Evolutionary conservation across 208 protist genomes (phyloP).

Genomic region (Sergeia podlipaevii): DNA sequence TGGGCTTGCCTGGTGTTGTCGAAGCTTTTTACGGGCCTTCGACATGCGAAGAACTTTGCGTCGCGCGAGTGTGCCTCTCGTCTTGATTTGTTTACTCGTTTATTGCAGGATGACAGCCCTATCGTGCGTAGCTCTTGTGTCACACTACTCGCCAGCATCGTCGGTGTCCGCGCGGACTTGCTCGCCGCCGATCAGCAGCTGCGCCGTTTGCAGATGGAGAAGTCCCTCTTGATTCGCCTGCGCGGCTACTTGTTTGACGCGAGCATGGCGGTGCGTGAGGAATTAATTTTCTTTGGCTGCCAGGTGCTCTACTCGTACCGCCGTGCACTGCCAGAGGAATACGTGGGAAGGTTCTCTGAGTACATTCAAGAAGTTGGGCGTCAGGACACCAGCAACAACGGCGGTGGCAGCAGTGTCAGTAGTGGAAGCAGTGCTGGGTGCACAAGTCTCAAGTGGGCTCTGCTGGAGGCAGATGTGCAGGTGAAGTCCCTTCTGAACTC

Average conservation of each 20-base stretch:
- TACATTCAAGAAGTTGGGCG: conserved; percentile 48
- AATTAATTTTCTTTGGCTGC: conserved; percentile 83
- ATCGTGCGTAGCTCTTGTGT: conserved; percentile 87
- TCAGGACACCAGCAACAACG: neutral
- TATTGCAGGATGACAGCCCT: conserved; percentile 80
- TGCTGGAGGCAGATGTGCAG: conserved; percentile 71
- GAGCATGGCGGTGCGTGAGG: conserved; percentile 82
- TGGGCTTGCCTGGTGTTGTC: conserved; percentile 83
- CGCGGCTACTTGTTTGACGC: conserved; percentile 76
- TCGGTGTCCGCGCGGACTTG: conserved; percentile 57
- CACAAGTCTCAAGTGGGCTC: conserved; percentile 41
- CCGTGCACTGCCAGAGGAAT: conserved; percentile 16
- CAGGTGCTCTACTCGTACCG: conserved; percentile 71
- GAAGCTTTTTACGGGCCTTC: conserved; percentile 59
- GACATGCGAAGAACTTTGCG: conserved; percentile 72
- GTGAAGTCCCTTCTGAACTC: conserved; percentile 75
- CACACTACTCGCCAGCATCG: conserved; percentile 74
- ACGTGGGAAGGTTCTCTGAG: conserved; percentile 31
- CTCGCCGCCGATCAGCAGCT: conserved; percentile 55
- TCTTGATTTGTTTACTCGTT: conserved; percentile 61
- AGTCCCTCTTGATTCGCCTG: conserved; percentile 77
- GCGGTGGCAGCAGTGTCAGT: neutral
- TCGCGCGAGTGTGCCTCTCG: conserved; percentile 72
- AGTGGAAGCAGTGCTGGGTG: neutral
- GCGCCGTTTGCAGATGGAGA: conserved; percentile 82